Percentiles rank a stretch among this genome's conserved stretches.
Evolutionary conservation across 2,329 filamentous ascomycete species (phyloP).

Genomic region (Cercospora sp.): DNA sequence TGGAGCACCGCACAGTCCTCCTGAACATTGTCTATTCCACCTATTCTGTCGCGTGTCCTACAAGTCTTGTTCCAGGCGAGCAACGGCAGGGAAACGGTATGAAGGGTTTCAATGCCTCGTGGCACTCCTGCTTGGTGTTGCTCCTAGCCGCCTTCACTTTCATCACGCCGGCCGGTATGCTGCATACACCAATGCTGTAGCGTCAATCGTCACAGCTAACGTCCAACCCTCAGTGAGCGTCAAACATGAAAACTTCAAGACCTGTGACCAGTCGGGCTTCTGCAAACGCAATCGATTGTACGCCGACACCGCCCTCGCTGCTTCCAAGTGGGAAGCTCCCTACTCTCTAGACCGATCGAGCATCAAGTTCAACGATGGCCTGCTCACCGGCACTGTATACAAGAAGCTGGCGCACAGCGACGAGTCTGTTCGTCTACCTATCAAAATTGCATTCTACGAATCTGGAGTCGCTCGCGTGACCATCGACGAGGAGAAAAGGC

Average conservation of each 20-base stretch:
- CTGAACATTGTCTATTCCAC: background rate
- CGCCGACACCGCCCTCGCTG: slow-evolving; percentile 71
- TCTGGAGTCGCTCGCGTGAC: slow-evolving; percentile 85
- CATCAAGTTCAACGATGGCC: slow-evolving; percentile 73
- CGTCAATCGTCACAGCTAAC: background rate
- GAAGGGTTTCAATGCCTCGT: slow-evolving; percentile 43
- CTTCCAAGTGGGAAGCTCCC: slow-evolving; percentile 74
- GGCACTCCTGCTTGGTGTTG: slow-evolving; percentile 65
- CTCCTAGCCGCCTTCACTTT: slow-evolving; percentile 61
- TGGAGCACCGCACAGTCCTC: background rate
- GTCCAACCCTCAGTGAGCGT: slow-evolving; percentile 63
- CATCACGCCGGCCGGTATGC: slow-evolving; percentile 65
- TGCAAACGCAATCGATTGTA: slow-evolving; percentile 92
- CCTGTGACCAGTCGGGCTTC: slow-evolving; percentile 92
- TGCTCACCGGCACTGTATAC: slow-evolving; percentile 75
- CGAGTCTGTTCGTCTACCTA: slow-evolving; percentile 74
- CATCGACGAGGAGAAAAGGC: slow-evolving; percentile 86
- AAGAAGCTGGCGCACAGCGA: slow-evolving; percentile 70
- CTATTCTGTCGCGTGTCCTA: background rate
- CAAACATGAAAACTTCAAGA: slow-evolving; percentile 97
- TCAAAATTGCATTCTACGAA: slow-evolving; percentile 85
- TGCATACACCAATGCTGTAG: background rate
- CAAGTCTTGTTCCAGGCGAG: slow-evolving; percentile 6
- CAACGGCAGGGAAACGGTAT: slow-evolving; percentile 22
- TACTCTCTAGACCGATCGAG: slow-evolving; percentile 75